Conservation (phyloP, 1,284 basidiomycete genomes). For the Cutaneotrichosporon arboriforme region DNA sequence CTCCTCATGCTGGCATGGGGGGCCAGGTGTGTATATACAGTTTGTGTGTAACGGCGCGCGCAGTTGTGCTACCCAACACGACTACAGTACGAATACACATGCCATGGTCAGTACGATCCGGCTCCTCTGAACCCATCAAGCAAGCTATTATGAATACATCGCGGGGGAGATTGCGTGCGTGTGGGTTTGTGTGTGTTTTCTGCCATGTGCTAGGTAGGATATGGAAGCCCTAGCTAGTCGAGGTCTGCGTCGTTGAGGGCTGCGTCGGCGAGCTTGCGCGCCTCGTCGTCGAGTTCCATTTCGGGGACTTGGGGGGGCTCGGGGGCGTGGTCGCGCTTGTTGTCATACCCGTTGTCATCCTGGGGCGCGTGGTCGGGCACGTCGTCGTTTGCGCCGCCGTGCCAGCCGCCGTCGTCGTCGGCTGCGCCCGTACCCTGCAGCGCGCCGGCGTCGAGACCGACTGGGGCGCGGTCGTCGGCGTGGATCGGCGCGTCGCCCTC, state of each 20-base stretch:
- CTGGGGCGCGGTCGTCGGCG: conserved; percentile 43
- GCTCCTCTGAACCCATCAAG: no score
- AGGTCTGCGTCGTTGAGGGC: conserved; percentile 15
- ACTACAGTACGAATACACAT: no score
- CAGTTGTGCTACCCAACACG: no score
- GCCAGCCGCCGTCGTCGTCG: conserved; percentile 45
- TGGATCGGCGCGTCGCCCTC: conserved; percentile 14
- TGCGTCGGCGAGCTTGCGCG: conserved; percentile 33
- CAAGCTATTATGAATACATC: no score
- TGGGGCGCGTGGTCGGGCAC: conserved; percentile 9
- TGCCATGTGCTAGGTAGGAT: no score
- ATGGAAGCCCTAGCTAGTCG: no score
- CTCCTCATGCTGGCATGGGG: no score
- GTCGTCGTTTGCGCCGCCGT: conserved; percentile 46
- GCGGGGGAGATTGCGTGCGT: no score
- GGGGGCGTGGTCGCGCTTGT: conserved; percentile 16
- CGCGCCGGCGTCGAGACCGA: conserved; percentile 46
- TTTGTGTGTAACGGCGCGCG: no score
- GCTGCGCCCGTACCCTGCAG: conserved; percentile 38
- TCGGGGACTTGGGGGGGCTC: conserved; percentile 23
- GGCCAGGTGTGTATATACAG: no score
- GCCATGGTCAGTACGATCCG: no score
- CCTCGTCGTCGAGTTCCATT: conserved; percentile 40
- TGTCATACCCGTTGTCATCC: conserved; percentile 5
- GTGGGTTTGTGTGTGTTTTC: no score